Conservation (phyloP, 108 stramenopile genomes). For the Fragilaria radians region DNA sequence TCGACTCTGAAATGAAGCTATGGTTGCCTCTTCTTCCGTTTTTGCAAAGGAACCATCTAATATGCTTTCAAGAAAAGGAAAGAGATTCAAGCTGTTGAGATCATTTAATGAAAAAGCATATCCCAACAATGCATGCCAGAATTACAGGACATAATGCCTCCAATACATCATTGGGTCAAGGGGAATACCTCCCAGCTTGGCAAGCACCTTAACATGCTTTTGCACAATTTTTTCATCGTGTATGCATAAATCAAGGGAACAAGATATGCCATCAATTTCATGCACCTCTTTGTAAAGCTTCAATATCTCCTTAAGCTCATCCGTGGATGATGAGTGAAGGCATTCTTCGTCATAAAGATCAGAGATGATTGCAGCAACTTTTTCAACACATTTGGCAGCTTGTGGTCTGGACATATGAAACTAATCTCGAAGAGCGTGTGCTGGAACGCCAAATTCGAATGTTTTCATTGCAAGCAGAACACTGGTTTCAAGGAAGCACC, state of each 20-base stretch:
- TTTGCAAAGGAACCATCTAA: constrained; percentile 5
- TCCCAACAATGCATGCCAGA: constrained; percentile 1
- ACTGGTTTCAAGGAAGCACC: constrained; percentile 1
- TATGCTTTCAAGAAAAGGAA: background rate
- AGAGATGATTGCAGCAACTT: constrained; percentile 1
- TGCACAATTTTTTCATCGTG: constrained; percentile 17
- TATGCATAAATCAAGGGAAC: constrained; percentile 14
- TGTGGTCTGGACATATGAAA: constrained; percentile 9
- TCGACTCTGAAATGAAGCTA: background rate
- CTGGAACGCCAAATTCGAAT: constrained; percentile 5
- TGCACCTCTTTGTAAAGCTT: background rate
- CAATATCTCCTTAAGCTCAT: constrained; percentile 6
- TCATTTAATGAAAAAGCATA: constrained; percentile 12
- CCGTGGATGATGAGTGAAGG: background rate
- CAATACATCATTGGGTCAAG: constrained; percentile 4
- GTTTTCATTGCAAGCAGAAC: constrained; percentile 11
- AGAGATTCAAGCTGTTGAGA: constrained; percentile 7
- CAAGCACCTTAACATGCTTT: constrained; percentile 9
- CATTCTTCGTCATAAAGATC: constrained; percentile 8
- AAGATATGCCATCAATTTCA: constrained; percentile 3
- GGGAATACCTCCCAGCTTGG: background rate
- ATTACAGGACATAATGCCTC: constrained; percentile 2
- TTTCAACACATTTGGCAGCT: background rate
- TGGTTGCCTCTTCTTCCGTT: background rate
- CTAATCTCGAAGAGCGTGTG: constrained; percentile 5